Percentiles rank a stretch among this genome's conserved stretches.
Conservation (phyloP, 2,329 filamentous ascomycete genomes). For the Incumbomyces lentus region DNA sequence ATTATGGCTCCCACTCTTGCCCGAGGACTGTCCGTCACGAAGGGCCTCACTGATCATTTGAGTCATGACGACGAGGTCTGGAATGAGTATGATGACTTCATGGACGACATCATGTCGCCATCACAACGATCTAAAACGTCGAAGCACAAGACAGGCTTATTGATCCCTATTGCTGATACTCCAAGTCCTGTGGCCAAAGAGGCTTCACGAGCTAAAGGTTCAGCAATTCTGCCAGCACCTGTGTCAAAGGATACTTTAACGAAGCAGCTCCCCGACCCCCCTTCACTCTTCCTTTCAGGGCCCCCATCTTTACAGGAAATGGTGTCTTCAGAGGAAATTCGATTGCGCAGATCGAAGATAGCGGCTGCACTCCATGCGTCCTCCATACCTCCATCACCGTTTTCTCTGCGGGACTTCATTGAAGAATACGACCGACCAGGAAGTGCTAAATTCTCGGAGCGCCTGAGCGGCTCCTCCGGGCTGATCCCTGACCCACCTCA, state of each 20-base stretch:
- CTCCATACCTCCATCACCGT: conserved; percentile 40
- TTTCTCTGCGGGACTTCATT: conserved; percentile 45
- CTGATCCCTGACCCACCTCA: conserved; percentile 16
- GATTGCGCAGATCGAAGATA: conserved; percentile 42
- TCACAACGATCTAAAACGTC: conserved; percentile 17
- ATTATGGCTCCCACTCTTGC: conserved; percentile 27
- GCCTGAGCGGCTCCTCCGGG: conserved; percentile 17
- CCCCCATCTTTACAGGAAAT: conserved; percentile 6
- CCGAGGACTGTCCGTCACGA: background rate
- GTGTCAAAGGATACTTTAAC: background rate
- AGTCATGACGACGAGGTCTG: conserved; percentile 69
- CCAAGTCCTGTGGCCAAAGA: background rate
- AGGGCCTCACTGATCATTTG: conserved; percentile 52
- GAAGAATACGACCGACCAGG: conserved; percentile 37
- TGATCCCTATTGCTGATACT: background rate
- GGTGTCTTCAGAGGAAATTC: conserved; percentile 15
- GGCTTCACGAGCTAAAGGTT: background rate
- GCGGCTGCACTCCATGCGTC: conserved; percentile 41
- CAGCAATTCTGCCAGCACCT: background rate
- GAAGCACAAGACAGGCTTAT: conserved; percentile 3
- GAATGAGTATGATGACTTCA: conserved; percentile 85
- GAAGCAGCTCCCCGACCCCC: background rate
- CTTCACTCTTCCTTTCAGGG: conserved; percentile 6
- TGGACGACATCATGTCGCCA: conserved; percentile 56
- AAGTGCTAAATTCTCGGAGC: conserved; percentile 18